Base-by-base conservation (phyloP, 352 stramenopile species). In the Elongisporangium prolatum region DNA sequence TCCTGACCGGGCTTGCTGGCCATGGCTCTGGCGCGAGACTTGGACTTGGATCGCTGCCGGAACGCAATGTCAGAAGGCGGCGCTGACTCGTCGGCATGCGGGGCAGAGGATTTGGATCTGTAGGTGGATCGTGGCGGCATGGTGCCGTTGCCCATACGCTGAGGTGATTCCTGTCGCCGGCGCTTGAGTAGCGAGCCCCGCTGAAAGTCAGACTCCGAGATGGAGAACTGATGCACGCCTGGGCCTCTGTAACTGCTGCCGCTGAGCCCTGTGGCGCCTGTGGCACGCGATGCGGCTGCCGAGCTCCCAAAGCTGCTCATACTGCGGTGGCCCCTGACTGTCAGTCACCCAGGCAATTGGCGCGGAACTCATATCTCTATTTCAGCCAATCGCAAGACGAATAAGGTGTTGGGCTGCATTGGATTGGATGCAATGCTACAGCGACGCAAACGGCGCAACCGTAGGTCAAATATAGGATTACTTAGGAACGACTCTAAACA, bases 41-140 rank as follows among this genome's bases (percentile, higher is more conserved):
- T 88, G 65, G 80, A 88, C 52, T 88, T 88, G 60, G 77, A 87
- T 13, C 76, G 75, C 44, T 65, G 65, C 51, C 78, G 76, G 48
- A 79, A 71, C 28, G 57, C 52, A 25, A 77, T 71, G 51, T 57
- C 44, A 5, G 59, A 60, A 20, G 21, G 21, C 8, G 11, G 18
- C 5, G 60, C 34, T n/a, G 54, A 21, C 18, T 28, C 21, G 8
- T 40, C 54, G 11, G 21, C 38, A 11, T 50, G 9, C 9, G 21
- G 38, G 11, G 21, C 28, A 44, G 28, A 47, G 5, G 44, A 40
- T 3, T 21, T 55, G 16, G 50, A 21, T 7, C 7, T 28, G 6
- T 22, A 37, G 22, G 37, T 21, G 22, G 61, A 52, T 18, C 44
- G 52, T 22, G 48, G 34, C 0, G 60, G 44, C 21, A 21, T 14